Evolutionary conservation across 345 rosid genomes (phyloP), one percentile per base, ranked within the genome.

Genomic region (Moricandia arvensis): DNA sequence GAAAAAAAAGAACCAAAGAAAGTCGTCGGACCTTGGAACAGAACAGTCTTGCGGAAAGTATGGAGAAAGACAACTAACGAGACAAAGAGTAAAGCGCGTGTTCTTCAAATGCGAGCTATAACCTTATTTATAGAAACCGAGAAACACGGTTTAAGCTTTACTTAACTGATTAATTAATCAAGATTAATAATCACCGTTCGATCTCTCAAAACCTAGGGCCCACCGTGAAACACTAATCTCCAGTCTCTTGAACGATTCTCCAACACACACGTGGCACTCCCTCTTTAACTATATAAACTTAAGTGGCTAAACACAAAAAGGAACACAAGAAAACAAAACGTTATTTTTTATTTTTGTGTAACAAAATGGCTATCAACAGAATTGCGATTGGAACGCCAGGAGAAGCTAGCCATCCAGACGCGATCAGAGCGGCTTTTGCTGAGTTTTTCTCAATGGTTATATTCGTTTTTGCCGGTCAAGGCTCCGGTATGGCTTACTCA

Each of bases 401-500:
- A 7, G 97, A 92, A 77, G 91, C 86, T 1, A 87, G 87, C 70
- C 85, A 79, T 2, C 96, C 93, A 0, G 91, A 86, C 7, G 92
- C 90, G 6, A 45, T 90, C 8, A 81, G 60, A 80, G 97, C 92
- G 0, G 94, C 96, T 0, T 41, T 85, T 0, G 94, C 97, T 0
- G 91, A 92, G 78, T 90, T 92, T 67, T 84, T 92, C 76, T 92
- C 94, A 0, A 87, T 80, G 87, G 59, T 92, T 64, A 92, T 92
- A 71, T 92, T 90, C 64, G 92, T 92, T 18, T 92, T 92, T 12
- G 97, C 94, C 1, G 97, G 97, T 30, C 81, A 87, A 85, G 97
- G 97, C 9, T 90, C 96, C 0, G 97, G 97, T 59, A 90, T 92
- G 96, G 96, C 94, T 41, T 90, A 82, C 33, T 86, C 93, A 81